These are phyloP conservation scores for Fragaria ananassa DNA, from an alignment of 306 rosid genomes.

Conservation along the genomic window DNA sequence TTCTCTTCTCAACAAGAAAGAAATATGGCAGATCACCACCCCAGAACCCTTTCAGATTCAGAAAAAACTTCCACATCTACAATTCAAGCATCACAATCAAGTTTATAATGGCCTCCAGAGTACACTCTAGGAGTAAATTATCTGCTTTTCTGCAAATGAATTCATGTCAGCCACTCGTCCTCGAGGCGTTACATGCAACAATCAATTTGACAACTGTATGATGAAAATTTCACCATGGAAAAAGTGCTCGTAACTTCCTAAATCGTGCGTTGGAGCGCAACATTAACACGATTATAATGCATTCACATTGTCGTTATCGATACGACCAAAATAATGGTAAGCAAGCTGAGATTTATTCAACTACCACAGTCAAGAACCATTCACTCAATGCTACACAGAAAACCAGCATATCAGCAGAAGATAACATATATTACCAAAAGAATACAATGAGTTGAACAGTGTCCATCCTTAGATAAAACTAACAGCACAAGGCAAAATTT, in stretches of 20 bases:
- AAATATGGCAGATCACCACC: background rate
- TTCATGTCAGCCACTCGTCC: constrained; percentile 6
- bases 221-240: constrained; percentile 7
- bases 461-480: constrained; percentile 5
- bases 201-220: constrained; percentile 35
- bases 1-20: background rate
- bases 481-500: background rate
- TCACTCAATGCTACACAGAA: background rate
- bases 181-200: constrained; percentile 32
- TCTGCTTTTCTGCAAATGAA: constrained; percentile 3
- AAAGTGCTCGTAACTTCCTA: constrained; percentile 22
- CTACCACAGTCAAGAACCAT: constrained; percentile 7
- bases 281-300: constrained; percentile 13
- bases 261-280: constrained; percentile 17
- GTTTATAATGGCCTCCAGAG: background rate
- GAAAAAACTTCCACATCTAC: constrained; percentile 11
- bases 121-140: constrained; percentile 2
- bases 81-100: constrained; percentile 14
- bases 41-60: background rate
- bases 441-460: background rate
- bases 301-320: constrained; percentile 9
- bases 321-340: constrained; percentile 15
- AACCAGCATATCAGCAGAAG: background rate
- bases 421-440: background rate
- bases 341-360: constrained; percentile 5